Base-by-base conservation (phyloP, 345 rosid genomes). In the Salix dunnii region DNA sequence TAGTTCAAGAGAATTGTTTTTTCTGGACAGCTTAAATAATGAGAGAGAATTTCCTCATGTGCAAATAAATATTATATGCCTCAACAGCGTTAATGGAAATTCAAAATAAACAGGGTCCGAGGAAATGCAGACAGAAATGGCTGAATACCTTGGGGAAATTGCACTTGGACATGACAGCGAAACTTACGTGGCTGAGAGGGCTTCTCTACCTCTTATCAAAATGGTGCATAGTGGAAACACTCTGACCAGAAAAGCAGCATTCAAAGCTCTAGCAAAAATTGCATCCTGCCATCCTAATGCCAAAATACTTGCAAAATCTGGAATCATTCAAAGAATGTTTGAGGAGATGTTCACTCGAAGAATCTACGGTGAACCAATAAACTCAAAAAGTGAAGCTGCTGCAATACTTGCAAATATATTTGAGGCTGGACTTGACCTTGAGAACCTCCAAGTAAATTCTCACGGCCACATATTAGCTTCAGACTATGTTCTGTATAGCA, bases 401-500 rank as follows among this genome's bases (percentile, higher is more conserved):
- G 87, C 85, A 53, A 86, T 94, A 71, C 90, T 94, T 55, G 93
- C 98, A 69, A 88, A 92, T 72, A 83, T 94, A 71, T 77, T 91
- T 2, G 94, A 92, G 80, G 88, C 97, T 0, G 97, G 91, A 55
- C 14, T 87, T 71, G 92, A 91, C 71, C 79, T 84, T 74, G 90
- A 89, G 43, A 84, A 67, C 75, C 79, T 88, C 74, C 86, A 69
- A 80, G 94, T 88, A 70, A 90, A 85, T 66, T 61, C 77, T 5
- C 89, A 88, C 49, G 95, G 97, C 14, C 95, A 87, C 88, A 89
- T 82, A 13, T 42, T 94, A 78, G 76, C 78, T 64, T 90, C 97
- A n/a, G 92, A 90, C 78, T 91, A 92, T 80, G 84, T 87, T 65
- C 81, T 95, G 68, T 83, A 84, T 79, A 90, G 82, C 88, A 73